Conservation (phyloP, 225 moss, liverwort and hornwort genomes). For the Bryoerythrophyllum caledonicum region DNA sequence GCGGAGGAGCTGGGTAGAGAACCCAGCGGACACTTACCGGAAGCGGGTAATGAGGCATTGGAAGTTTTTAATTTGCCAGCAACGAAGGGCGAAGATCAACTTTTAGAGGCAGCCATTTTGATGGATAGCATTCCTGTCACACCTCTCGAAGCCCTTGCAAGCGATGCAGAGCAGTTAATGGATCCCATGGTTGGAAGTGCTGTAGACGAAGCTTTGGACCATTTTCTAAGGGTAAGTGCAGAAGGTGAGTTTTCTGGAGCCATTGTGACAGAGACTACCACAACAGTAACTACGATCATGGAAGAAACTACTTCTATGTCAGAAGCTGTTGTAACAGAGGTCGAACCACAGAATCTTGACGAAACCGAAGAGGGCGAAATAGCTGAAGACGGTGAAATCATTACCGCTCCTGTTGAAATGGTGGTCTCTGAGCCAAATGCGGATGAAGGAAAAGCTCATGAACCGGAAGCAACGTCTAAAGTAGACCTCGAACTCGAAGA, state of each 20-base stretch:
- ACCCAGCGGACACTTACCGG: slow-evolving; percentile 28
- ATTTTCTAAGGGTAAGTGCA: slow-evolving; percentile 28
- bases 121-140: slow-evolving; percentile 38
- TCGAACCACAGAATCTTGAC: slow-evolving; percentile 37
- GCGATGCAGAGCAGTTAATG: slow-evolving; percentile 35
- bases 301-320: slow-evolving; percentile 39
- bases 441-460: slow-evolving; percentile 23
- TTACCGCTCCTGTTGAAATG: slow-evolving; percentile 38
- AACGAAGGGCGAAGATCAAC: slow-evolving; percentile 28
- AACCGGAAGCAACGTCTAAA: slow-evolving; percentile 29
- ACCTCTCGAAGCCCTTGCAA: slow-evolving; percentile 33
- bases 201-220: slow-evolving; percentile 51
- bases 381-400: slow-evolving; percentile 49
- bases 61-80: slow-evolving; percentile 27
- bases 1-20: slow-evolving; percentile 30
- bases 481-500: slow-evolving; percentile 30
- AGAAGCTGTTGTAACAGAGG: slow-evolving; percentile 34
- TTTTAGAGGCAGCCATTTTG: slow-evolving; percentile 29
- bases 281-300: slow-evolving; percentile 28
- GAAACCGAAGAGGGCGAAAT: slow-evolving; percentile 91
- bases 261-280: slow-evolving; percentile 31
- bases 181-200: slow-evolving; percentile 39
- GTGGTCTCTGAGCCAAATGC: slow-evolving; percentile 22
- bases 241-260: slow-evolving; percentile 29
- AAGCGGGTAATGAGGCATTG: slow-evolving; percentile 27